Base-by-base conservation (phyloP, 2,329 filamentous ascomycete species). In the Aspergillus pseudonomiae region DNA sequence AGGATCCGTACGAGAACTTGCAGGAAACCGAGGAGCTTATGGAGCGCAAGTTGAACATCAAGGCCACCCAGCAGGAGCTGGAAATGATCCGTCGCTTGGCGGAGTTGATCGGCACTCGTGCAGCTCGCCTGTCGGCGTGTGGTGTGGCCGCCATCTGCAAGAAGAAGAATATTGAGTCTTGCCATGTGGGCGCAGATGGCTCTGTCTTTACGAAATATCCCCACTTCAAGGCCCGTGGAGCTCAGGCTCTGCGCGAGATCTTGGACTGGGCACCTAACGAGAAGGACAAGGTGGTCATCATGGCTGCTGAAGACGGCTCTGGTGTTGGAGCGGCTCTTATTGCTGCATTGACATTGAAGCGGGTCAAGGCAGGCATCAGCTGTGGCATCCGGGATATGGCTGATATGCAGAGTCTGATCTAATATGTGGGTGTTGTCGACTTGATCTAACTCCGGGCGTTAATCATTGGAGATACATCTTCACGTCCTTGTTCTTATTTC, bases 161-260 rank as follows among this genome's bases (percentile, higher is more conserved):
- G 82, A 98, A 98, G 89, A 98, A 97, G 87, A 86, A 88, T 70
- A 94, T 94, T 79, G 82, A 91, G 74, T 86, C 87, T 43, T 96
- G 92, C 83, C 95, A 98, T 79, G 95, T 99, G 48, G 95, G 95
- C 72, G 95, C 95, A 58, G 95, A 99, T 76, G 95, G 95, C 43
- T 96, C 92, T 21, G 94, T 99, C 60, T 99, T 99, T 84, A 97
- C 97, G 86, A 98, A 98, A 79, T 99, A 99, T 82, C 95, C 95
- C 14, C 91, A 97, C 81, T 99, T 99, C 87, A 97, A 97, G 85
- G 88, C 89, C 63, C 91, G 95, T 60, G 94, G 94, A 61, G 94
- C 95, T 16, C 85, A 90, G 77, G 95, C 95, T 32, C 86, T 99
- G 59, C 89, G 92, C 61, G 95, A 99, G 84, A 97, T 99, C 69